These are phyloP conservation scores for Vitis labrusca DNA, from an alignment of 164 flowering plant genomes.

Conservation along the genomic window DNA sequence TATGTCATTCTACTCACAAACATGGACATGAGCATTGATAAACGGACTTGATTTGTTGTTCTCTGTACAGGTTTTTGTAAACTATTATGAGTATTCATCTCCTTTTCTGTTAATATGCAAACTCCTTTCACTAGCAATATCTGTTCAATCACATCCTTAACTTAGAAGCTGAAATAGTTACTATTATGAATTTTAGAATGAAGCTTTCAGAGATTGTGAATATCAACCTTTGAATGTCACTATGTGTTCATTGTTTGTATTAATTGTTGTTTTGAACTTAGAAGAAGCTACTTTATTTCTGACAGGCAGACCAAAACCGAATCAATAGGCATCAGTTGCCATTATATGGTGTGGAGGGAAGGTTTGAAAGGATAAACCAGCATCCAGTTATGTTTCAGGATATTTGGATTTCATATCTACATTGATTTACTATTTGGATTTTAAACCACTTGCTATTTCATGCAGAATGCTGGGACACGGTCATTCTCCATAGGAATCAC, in stretches of 20 bases:
- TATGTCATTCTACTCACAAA: no score
- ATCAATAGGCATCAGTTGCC: constrained; percentile 67
- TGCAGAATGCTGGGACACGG: constrained; percentile 86
- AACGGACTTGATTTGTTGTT: neutral
- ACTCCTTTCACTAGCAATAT: neutral
- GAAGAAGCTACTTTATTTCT: constrained; percentile 4
- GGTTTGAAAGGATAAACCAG: constrained; percentile 91
- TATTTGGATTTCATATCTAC: constrained; percentile 1
- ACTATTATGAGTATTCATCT: neutral
- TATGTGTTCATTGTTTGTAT: neutral
- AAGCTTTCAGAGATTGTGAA: neutral
- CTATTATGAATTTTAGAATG: neutral
- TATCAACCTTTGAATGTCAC: neutral
- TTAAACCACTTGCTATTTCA: constrained; percentile 5
- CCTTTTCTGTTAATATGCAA: neutral
- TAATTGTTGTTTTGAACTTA: neutral
- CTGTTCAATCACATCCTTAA: neutral
- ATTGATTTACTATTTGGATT: neutral
- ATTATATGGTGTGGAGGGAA: constrained; percentile 74
- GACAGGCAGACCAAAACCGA: constrained; percentile 82
- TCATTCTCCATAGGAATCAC: constrained; percentile 90
- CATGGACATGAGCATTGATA: no score
- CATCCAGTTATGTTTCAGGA: constrained; percentile 75
- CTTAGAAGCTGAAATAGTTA: neutral
- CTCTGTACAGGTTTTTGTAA: neutral